Percentiles rank a stretch among this genome's conserved stretches.
These are phyloP conservation scores for Nidularia pulvinata DNA, from an alignment of 768 basidiomycete species.

Conservation along the genomic window DNA sequence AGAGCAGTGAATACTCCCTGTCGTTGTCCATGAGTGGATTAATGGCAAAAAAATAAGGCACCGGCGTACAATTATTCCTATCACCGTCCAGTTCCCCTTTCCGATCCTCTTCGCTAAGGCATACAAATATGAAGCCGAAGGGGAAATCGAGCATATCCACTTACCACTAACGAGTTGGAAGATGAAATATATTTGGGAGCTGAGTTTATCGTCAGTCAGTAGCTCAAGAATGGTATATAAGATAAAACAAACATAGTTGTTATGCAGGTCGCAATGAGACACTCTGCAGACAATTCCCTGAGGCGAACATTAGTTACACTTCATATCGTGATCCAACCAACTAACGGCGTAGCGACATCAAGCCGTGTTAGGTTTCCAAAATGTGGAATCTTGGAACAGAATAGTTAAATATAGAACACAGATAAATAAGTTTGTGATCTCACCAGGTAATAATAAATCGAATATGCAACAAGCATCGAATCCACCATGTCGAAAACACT, in stretches of 20 bases:
- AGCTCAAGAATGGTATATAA: neutral
- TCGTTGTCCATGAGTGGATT: neutral
- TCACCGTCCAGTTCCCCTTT: conserved; percentile 20
- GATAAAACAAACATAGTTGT: conserved; percentile 34
- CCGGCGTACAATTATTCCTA: conserved; percentile 21
- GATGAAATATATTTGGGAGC: conserved; percentile 44
- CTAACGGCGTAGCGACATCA: neutral
- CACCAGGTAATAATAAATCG: neutral
- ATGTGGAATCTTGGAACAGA: neutral
- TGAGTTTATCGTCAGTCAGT: conserved; percentile 7
- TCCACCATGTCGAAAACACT: conserved; percentile 1
- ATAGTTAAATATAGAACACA: too few species aligned
- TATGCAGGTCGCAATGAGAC: conserved; percentile 37
- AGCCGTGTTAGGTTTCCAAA: neutral
- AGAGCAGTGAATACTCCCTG: conserved; percentile 21
- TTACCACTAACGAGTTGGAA: conserved; percentile 36
- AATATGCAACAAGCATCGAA: neutral
- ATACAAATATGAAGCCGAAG: neutral
- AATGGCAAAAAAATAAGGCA: neutral
- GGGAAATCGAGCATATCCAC: conserved; percentile 1
- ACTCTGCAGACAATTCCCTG: conserved; percentile 26
- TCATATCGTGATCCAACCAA: too few species aligned
- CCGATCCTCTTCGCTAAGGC: conserved; percentile 20
- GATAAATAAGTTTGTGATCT: too few species aligned
- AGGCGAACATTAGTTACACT: too few species aligned